Percentiles rank a stretch among this genome's conserved stretches.
Conservation (phyloP, 345 rosid species). For the Chamaenerion angustifolium region DNA sequence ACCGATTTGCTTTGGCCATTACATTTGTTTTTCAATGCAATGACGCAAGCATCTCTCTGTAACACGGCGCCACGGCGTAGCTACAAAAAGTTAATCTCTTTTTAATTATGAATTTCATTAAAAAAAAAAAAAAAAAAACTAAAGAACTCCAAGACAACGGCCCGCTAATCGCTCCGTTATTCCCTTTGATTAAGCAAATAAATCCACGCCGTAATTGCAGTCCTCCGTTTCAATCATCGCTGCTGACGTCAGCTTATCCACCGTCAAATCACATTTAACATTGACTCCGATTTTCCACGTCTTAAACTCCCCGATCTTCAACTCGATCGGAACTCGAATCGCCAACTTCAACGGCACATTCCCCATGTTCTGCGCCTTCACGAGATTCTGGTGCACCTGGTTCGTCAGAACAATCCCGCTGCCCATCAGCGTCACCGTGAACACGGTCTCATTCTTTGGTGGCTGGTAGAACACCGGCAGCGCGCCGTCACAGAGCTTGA, state of each 20-base stretch:
- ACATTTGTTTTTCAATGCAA: too few species aligned
- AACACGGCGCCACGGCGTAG: too few species aligned
- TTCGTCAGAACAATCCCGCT: conserved; percentile 28
- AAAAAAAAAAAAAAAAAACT: too few species aligned
- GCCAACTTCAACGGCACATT: conserved; percentile 42
- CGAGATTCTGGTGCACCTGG: conserved; percentile 15
- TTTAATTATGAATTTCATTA: too few species aligned
- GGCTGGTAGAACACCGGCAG: conserved; percentile 64
- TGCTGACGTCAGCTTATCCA: conserved; percentile 46
- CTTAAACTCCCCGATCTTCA: conserved; percentile 54
- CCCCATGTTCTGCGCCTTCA: conserved; percentile 15
- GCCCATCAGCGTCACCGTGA: conserved; percentile 33
- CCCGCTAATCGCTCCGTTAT: too few species aligned
- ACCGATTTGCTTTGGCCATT: too few species aligned
- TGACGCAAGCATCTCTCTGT: too few species aligned
- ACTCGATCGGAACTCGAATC: conserved; percentile 49
- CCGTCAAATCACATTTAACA: conserved; percentile 55
- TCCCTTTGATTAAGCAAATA: conserved; percentile 23
- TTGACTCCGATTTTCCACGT: conserved; percentile 59
- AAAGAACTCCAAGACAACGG: too few species aligned
- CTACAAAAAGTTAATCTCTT: too few species aligned
- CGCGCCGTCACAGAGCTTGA: conserved; percentile 29
- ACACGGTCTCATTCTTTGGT: conserved; percentile 45
- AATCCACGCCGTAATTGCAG: conserved; percentile 48
- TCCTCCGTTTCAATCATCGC: conserved; percentile 34